Evolutionary conservation across 2,329 filamentous ascomycete species (phyloP).

Genomic region (Fusarium siculi): DNA sequence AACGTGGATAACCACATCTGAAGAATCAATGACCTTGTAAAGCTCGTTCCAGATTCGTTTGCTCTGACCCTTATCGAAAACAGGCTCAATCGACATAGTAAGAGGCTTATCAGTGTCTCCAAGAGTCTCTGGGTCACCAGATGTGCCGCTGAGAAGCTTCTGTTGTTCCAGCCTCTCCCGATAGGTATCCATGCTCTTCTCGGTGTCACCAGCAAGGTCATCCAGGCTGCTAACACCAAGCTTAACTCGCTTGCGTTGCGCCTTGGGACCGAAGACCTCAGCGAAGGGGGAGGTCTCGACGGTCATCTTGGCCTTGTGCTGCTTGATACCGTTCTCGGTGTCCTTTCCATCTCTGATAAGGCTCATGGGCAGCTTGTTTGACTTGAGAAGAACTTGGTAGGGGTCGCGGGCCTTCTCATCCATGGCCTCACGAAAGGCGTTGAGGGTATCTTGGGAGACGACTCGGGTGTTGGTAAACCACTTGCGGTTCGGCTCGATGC

Average conservation of each 20-base stretch:
- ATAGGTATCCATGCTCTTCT: constrained; percentile 84
- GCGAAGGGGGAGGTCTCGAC: constrained; percentile 88
- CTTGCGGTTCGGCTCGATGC: constrained; percentile 94
- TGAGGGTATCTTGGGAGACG: constrained; percentile 89
- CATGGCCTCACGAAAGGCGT: constrained; percentile 90
- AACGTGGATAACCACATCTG: constrained; percentile 95
- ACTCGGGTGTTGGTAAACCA: constrained; percentile 96
- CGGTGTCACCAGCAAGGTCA: constrained; percentile 83
- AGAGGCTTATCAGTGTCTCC: constrained; percentile 54
- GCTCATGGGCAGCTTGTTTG: constrained; percentile 96
- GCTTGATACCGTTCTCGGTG: constrained; percentile 81
- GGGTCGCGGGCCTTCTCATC: constrained; percentile 90
- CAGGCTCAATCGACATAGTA: constrained; percentile 78
- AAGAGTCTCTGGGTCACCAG: constrained; percentile 65
- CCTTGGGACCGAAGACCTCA: constrained; percentile 92
- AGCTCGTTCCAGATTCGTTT: constrained; percentile 98
- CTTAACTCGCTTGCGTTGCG: constrained; percentile 92
- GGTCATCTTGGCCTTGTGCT: constrained; percentile 93
- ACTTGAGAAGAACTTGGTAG: constrained; percentile 93
- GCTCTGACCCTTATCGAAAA: constrained; percentile 94
- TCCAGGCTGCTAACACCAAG: constrained; percentile 82
- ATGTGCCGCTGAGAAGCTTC: constrained; percentile 77
- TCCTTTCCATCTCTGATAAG: constrained; percentile 83
- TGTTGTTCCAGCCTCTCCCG: constrained; percentile 83
- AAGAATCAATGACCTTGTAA: constrained; percentile 94